A percentile compares a stretch with the other conserved stretches of the same genome.
phyloP scores from a whole-genome alignment of 2,329 filamentous ascomycete genomes.

The Claviceps monticola region DNA sequence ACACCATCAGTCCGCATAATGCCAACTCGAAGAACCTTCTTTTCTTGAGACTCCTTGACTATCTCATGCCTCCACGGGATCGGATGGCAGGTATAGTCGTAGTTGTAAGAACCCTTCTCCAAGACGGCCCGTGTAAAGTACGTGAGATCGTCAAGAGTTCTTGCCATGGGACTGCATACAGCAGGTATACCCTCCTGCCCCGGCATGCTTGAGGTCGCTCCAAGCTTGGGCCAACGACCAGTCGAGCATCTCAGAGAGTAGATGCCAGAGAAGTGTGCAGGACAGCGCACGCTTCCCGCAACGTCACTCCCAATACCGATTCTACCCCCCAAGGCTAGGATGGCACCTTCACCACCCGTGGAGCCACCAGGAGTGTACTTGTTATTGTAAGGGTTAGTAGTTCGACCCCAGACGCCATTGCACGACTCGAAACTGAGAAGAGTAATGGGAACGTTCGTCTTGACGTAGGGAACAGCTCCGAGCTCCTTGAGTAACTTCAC shows the following conservation, averaged over 20 bases:
- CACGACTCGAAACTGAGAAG: constrained; percentile 75
- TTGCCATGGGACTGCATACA: constrained; percentile 85
- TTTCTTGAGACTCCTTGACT: constrained; percentile 43
- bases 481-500: constrained; percentile 72
- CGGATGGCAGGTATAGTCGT: constrained; percentile 75
- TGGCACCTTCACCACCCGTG: constrained; percentile 71
- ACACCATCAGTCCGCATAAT: constrained; percentile 69
- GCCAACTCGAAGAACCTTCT: constrained; percentile 56
- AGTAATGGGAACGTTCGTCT: constrained; percentile 81
- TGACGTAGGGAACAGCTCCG: constrained; percentile 80
- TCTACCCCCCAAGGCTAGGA: constrained; percentile 68
- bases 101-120: constrained; percentile 74
- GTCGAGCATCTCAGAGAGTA: constrained; percentile 80
- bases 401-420: constrained; percentile 67
- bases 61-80: constrained; percentile 60
- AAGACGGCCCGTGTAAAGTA: constrained; percentile 76
- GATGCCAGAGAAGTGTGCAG: constrained; percentile 81
- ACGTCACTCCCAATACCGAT: constrained; percentile 89
- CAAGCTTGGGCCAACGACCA: constrained; percentile 78
- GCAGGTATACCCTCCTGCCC: constrained; percentile 83
- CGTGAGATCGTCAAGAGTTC: constrained; percentile 65
- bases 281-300: constrained; percentile 73
- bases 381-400: constrained; percentile 69
- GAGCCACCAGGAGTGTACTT: constrained; percentile 80
- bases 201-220: constrained; percentile 75